A percentile compares a stretch with the other conserved stretches of the same genome.
phyloP scores from a whole-genome alignment of 2,329 filamentous ascomycete genomes.

The Epicoccum sorghinum region DNA sequence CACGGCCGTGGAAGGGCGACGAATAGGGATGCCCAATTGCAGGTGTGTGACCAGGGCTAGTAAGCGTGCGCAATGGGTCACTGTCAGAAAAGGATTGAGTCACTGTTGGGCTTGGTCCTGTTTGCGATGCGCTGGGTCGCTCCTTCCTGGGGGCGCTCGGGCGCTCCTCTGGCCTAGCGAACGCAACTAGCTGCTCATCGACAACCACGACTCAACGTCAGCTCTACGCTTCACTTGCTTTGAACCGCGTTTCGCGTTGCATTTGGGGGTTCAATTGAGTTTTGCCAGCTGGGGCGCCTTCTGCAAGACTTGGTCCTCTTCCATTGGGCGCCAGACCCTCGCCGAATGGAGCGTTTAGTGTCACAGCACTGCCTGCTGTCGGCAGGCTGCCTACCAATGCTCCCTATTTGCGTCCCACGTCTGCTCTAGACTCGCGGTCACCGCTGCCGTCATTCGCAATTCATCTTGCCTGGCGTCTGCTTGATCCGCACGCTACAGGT shows the following conservation, averaged over 20 bases:
- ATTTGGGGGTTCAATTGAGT: constrained; percentile 25
- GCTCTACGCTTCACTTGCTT: constrained; percentile 18
- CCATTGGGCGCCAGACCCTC: constrained; percentile 28
- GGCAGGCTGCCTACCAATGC: constrained; percentile 21
- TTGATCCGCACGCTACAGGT: constrained; percentile 14
- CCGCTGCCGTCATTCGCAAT: constrained; percentile 30
- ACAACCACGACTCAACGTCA: constrained; percentile 13
- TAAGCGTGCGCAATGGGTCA: constrained; percentile 24
- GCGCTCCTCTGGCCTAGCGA: constrained; percentile 16
- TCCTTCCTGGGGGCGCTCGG: constrained; percentile 12
- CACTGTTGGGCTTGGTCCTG: constrained; percentile 27
- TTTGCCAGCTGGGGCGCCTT: constrained; percentile 12
- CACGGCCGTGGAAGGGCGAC: constrained; percentile 35
- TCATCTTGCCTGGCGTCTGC: constrained; percentile 7
- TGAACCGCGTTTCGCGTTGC: constrained; percentile 22
- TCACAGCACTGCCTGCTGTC: constrained; percentile 25
- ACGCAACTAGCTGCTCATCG: constrained; percentile 11
- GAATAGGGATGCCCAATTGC: constrained; percentile 39
- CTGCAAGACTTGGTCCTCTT: constrained; percentile 18
- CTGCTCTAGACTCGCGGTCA: constrained; percentile 21
- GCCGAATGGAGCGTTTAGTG: constrained; percentile 21
- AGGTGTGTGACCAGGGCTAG: constrained; percentile 22
- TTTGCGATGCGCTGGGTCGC: constrained; percentile 22
- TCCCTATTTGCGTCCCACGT: constrained; percentile 14
- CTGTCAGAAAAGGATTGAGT: constrained; percentile 34